Base-by-base conservation (phyloP, 2,329 filamentous ascomycete genomes). In the Botrytis fragariae region DNA sequence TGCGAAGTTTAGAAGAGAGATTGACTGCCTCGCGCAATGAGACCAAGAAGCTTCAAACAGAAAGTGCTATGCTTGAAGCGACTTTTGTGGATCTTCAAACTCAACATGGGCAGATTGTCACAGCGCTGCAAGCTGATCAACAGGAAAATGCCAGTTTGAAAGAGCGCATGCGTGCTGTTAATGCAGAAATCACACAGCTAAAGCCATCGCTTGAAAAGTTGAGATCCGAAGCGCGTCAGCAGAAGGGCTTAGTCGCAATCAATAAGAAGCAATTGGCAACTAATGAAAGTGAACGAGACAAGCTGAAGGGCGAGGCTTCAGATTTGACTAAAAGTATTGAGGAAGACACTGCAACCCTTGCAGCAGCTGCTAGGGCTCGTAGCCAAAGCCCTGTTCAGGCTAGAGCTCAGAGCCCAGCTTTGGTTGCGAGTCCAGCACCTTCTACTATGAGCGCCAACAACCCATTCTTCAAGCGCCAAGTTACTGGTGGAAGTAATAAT, bases 181-280 rank as follows among this genome's bases (percentile, higher is more conserved):
- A 97, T 79, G 87, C 89, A 20, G 94, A 97, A 82, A 91, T 97
- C 78, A 87, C 89, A 29, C 91, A 94, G 82, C 85, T 98, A 59
- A 97, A 94, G 82, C 94, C 95, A 45, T 91, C 95, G 77, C 90
- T 99, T 70, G 96, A 99, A 82, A 98, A 98, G 85, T 87, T 97
- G 78, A 94, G 93, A 81, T 93, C 92, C 20, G 94, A 98, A 78
- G 94, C 94, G 39, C 91, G 96, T 60, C 96, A 98, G 82, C 95
- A 98, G 81, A 98, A 97, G 84, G 96, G 96, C 29, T 87, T 98
- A 77, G 95, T 97, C 44, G 95, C 96, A 61, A 99, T 99, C 84
- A 98, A 98, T 84, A 98, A 97, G 87, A 99, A 99, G 85, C 96
- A 99, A 83, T 86, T 98, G 74, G 89, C 92, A 51, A 98, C 95